Percentiles rank a stretch among this genome's conserved stretches.
Evolutionary conservation across 2,329 filamentous ascomycete genomes (phyloP).

Genomic region (Botrytis elliptica): DNA sequence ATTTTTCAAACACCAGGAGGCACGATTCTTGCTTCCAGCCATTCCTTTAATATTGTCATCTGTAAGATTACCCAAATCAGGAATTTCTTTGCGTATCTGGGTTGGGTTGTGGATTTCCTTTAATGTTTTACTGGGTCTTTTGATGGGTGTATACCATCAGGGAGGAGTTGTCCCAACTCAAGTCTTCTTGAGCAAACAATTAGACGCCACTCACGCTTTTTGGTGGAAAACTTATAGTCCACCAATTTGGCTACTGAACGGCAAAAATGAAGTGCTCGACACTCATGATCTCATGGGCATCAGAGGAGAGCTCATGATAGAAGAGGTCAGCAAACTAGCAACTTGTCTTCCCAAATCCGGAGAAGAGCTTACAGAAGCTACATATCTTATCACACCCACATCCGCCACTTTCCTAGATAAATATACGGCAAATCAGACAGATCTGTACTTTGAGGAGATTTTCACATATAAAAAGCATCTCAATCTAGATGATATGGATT

Average conservation of each 20-base stretch:
- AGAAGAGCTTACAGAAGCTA: constrained; percentile 58
- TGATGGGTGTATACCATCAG: constrained; percentile 84
- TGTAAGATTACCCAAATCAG: constrained; percentile 61
- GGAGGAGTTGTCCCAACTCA: constrained; percentile 75
- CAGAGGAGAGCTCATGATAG: constrained; percentile 58
- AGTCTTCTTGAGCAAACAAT: constrained; percentile 67
- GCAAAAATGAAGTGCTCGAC: constrained; percentile 68
- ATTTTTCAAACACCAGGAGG: constrained; percentile 75
- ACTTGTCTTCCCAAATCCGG: constrained; percentile 60
- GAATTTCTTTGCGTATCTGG: constrained; percentile 53
- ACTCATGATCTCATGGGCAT: constrained; percentile 76
- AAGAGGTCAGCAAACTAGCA: constrained; percentile 56
- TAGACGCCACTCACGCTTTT: constrained; percentile 61
- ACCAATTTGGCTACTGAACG: constrained; percentile 75
- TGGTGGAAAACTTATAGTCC: constrained; percentile 90
- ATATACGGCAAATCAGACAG: constrained; percentile 48
- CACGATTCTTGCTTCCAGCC: constrained; percentile 72
- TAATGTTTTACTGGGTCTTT: constrained; percentile 63
- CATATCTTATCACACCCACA: constrained; percentile 70
- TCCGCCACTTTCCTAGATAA: constrained; percentile 69
- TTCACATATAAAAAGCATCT: constrained; percentile 68
- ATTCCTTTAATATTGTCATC: constrained; percentile 76
- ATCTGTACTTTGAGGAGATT: constrained; percentile 64
- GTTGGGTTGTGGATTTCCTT: constrained; percentile 64
- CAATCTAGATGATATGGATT: constrained; percentile 78